phyloP scores from a whole-genome alignment of 2,329 filamentous ascomycete genomes.

The Aspergillus fischeri region DNA sequence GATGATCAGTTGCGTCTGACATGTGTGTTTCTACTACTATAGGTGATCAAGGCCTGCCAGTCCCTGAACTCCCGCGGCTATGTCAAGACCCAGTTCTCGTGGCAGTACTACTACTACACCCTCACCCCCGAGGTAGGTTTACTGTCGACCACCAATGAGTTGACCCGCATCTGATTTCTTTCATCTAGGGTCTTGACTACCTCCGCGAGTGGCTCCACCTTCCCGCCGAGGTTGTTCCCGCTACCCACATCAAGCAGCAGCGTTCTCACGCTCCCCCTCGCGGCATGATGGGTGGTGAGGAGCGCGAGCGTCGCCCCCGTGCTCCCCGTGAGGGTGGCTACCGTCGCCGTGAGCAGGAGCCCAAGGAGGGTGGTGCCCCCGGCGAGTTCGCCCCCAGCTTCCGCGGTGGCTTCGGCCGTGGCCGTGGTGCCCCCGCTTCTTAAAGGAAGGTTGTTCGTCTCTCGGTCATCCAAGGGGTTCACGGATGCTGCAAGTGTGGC shows the following conservation, averaged over 20 bases:
- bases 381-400: conserved; percentile 91
- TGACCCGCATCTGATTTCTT: conserved; percentile 2
- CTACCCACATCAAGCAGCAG: conserved; percentile 99
- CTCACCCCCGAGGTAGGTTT: conserved; percentile 72
- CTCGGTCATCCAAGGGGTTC: conserved; percentile 31
- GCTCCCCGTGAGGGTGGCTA: conserved; percentile 80
- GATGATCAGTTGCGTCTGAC: conserved; percentile 8
- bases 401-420: conserved; percentile 87
- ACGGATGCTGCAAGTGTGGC: conserved; percentile 23
- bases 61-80: conserved; percentile 97
- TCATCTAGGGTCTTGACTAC: conserved; percentile 82
- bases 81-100: conserved; percentile 99
- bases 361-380: conserved; percentile 88
- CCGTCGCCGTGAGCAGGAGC: conserved; percentile 80
- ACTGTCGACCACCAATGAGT: too few relatives aligned
- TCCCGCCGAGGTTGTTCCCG: conserved; percentile 97
- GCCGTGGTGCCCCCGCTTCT: conserved; percentile 69
- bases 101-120: conserved; percentile 99
- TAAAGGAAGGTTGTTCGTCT: conserved; percentile 28
- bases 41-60: conserved; percentile 96
- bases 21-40: conserved; percentile 5
- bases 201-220: conserved; percentile 99
- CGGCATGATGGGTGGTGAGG: conserved; percentile 90
- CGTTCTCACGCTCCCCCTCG: conserved; percentile 96
- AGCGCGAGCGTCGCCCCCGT: conserved; percentile 79